phyloP scores from a whole-genome alignment of 495 filamentous ascomycete species.

The Penicillium paxilli region DNA sequence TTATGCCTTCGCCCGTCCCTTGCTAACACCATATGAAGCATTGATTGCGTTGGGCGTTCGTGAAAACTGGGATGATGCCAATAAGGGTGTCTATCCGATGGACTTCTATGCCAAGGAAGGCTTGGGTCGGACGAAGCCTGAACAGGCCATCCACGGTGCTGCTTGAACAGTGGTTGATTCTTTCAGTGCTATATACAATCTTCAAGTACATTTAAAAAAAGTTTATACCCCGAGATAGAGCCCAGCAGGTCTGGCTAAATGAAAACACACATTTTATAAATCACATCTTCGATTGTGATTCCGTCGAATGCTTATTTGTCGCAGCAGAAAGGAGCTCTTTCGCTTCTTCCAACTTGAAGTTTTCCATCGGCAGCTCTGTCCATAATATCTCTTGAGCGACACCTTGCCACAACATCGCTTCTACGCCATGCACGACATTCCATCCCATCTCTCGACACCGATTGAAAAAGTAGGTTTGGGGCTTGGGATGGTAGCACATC shows the following conservation, averaged over 20 bases:
- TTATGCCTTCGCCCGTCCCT: conserved; percentile 85
- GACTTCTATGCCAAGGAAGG: conserved; percentile 96
- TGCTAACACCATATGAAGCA: conserved; percentile 94
- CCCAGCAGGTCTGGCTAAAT: conserved; percentile 18
- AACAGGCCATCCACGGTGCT: conserved; percentile 24
- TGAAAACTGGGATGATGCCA: conserved; percentile 70
- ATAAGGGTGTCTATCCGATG: conserved; percentile 87
- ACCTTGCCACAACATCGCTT: conserved; percentile 7
- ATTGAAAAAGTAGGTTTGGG: neutral
- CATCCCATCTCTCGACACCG: neutral
- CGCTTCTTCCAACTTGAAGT: conserved; percentile 3
- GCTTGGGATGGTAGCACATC: conserved; percentile 7
- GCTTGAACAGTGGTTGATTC: conserved; percentile 14
- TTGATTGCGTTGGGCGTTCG: conserved; percentile 78
- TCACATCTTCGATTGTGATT: neutral
- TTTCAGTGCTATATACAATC: neutral
- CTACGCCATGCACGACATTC: conserved; percentile 1
- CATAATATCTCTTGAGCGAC: conserved; percentile 1
- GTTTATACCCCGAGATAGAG: conserved; percentile 22
- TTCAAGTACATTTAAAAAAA: neutral
- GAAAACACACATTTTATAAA: neutral
- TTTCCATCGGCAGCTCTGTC: conserved; percentile 1
- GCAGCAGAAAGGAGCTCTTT: neutral
- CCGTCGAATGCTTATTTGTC: neutral
- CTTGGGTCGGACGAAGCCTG: conserved; percentile 72